Evolutionary conservation across 1,139 yeast species (phyloP).

Genomic region (Suhomyces choctaworum): DNA sequence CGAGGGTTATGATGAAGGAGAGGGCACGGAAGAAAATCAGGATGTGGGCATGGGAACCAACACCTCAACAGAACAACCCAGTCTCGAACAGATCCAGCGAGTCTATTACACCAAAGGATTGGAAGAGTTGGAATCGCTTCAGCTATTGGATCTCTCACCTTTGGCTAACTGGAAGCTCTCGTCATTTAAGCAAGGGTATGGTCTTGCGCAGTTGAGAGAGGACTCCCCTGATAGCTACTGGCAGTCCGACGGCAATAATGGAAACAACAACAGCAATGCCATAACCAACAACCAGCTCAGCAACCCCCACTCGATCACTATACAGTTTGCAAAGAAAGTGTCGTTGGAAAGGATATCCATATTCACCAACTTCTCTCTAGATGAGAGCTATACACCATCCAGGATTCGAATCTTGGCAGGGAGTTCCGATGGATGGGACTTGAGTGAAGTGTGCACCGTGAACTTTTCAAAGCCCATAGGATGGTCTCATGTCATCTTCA

Average conservation of each 20-base stretch:
- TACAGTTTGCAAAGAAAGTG: conserved; percentile 80
- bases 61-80: conserved; percentile 19
- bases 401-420: conserved; percentile 75
- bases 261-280: conserved; percentile 24
- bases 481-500: conserved; percentile 77
- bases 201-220: conserved; percentile 67
- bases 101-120: conserved; percentile 51
- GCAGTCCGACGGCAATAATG: conserved; percentile 85
- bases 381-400: conserved; percentile 93
- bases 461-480: conserved; percentile 76
- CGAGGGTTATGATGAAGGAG: conserved; percentile 12
- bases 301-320: conserved; percentile 83
- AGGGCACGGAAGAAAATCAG: conserved; percentile 12
- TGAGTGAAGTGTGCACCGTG: conserved; percentile 69
- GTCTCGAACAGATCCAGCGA: conserved; percentile 32
- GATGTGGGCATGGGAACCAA: conserved; percentile 10
- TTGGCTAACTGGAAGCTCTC: conserved; percentile 87
- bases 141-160: conserved; percentile 71
- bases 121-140: conserved; percentile 56
- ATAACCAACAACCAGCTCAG: conserved; percentile 41
- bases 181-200: conserved; percentile 71
- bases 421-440: conserved; percentile 76
- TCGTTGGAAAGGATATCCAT: conserved; percentile 68
- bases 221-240: conserved; percentile 77
- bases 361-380: conserved; percentile 64